Percentiles rank a stretch among this genome's conserved stretches.
These are phyloP conservation scores for Hippophae gyantsensis DNA, from an alignment of 306 rosid species.

Conservation along the genomic window DNA sequence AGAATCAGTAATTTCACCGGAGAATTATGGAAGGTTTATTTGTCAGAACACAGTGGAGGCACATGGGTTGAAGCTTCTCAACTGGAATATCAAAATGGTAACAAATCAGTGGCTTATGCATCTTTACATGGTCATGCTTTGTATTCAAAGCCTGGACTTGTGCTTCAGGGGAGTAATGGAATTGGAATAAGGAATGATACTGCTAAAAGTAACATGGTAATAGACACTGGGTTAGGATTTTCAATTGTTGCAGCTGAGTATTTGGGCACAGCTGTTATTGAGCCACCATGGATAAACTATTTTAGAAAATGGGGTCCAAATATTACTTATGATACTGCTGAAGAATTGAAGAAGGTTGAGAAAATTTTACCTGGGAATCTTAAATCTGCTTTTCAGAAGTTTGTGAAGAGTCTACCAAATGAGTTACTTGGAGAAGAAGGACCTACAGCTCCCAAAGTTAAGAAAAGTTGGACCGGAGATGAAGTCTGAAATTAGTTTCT, in stretches of 20 bases:
- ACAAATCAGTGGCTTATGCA: slow-evolving; percentile 40
- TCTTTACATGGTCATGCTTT: slow-evolving; percentile 62
- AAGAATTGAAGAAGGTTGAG: slow-evolving; percentile 32
- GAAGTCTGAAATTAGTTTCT: slow-evolving; percentile 19
- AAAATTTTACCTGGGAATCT: slow-evolving; percentile 31
- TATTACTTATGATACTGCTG: slow-evolving; percentile 27
- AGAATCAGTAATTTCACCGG: slow-evolving; percentile 68
- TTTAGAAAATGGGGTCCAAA: slow-evolving; percentile 67
- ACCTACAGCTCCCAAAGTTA: slow-evolving; percentile 72
- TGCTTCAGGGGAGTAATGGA: slow-evolving; percentile 44
- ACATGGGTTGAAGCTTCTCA: slow-evolving; percentile 49
- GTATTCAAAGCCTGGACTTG: slow-evolving; percentile 46
- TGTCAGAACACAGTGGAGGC: slow-evolving; percentile 68
- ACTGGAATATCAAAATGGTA: slow-evolving; percentile 40
- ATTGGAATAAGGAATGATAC: slow-evolving; percentile 61
- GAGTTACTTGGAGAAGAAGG: slow-evolving; percentile 65
- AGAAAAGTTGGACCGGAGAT: slow-evolving; percentile 61
- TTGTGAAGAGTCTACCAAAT: slow-evolving; percentile 32
- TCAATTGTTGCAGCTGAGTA: slow-evolving; percentile 39
- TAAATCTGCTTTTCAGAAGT: slow-evolving; percentile 18
- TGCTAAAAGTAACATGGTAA: slow-evolving; percentile 32
- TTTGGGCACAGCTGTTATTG: slow-evolving; percentile 26
- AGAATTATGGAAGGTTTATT: slow-evolving; percentile 37
- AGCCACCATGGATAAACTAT: slow-evolving; percentile 61
- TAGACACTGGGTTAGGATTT: slow-evolving; percentile 34